phyloP scores from a whole-genome alignment of 768 basidiomycete genomes.

The Termitomyces bulborhizus region DNA sequence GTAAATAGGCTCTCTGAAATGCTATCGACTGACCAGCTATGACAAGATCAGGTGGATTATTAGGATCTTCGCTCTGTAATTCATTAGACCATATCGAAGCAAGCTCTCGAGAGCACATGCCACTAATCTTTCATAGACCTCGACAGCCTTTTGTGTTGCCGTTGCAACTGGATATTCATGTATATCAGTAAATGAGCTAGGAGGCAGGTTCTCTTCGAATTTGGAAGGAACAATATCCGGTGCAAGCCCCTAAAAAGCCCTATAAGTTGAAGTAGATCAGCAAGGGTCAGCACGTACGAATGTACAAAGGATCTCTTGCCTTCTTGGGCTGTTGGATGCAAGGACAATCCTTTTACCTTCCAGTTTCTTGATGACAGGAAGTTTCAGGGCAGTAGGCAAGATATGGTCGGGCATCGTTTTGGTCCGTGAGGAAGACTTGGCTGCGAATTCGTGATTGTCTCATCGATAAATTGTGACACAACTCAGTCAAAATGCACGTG shows the following conservation, averaged over 20 bases:
- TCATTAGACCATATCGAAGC: not conserved
- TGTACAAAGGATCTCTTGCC: constrained; percentile 75
- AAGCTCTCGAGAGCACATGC: constrained; percentile 26
- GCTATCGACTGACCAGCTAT: constrained; percentile 47
- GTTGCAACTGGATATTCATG: constrained; percentile 76
- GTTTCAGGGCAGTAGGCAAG: constrained; percentile 57
- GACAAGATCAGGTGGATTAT: constrained; percentile 74
- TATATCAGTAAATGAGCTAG: constrained; percentile 60
- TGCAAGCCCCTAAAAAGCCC: constrained; percentile 26
- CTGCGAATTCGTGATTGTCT: too few relatives aligned
- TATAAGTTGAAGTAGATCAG: not conserved
- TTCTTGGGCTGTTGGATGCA: constrained; percentile 81
- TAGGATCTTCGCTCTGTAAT: constrained; percentile 43
- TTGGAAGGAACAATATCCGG: constrained; percentile 38
- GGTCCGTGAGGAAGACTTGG: not conserved
- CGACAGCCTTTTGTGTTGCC: constrained; percentile 73
- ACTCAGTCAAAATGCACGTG: too few relatives aligned
- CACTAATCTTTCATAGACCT: constrained; percentile 84
- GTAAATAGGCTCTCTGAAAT: not conserved
- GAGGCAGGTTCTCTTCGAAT: constrained; percentile 74
- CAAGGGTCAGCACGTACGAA: constrained; percentile 46
- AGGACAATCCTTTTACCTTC: constrained; percentile 73
- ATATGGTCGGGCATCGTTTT: constrained; percentile 38
- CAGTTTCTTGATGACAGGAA: constrained; percentile 61
- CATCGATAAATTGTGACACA: too few relatives aligned